These are phyloP conservation scores for Inga leiocalycina DNA, from an alignment of 306 rosid species.

Conservation along the genomic window DNA sequence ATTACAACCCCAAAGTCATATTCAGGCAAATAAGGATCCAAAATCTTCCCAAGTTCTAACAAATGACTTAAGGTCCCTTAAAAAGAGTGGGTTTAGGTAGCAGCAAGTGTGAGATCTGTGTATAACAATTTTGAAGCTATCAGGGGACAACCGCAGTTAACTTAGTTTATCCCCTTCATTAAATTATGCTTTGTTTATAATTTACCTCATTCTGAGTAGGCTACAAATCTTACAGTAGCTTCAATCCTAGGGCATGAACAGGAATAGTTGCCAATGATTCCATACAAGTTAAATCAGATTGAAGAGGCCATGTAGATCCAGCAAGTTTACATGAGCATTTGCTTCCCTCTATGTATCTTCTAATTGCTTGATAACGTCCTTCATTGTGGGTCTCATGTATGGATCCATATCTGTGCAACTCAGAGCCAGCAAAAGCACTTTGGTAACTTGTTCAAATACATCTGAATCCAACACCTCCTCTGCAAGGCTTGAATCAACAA, in stretches of 20 bases:
- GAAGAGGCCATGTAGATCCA: no score
- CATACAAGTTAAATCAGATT: no score
- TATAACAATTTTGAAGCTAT: background rate
- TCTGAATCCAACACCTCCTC: constrained; percentile 43
- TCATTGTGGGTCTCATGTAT: constrained; percentile 59
- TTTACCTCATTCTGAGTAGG: no score
- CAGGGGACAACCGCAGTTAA: background rate
- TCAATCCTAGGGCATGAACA: no score
- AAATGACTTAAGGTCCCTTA: background rate
- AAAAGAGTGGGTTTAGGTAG: background rate
- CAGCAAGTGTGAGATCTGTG: background rate
- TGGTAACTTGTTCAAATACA: constrained; percentile 46
- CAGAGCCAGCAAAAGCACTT: background rate
- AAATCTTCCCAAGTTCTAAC: no score
- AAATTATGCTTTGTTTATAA: no score
- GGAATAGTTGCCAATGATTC: no score
- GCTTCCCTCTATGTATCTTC: no score
- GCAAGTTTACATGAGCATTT: background rate
- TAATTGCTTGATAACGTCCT: no score
- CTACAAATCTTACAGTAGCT: no score
- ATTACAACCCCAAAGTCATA: background rate
- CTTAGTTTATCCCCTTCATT: no score
- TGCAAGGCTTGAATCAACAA: constrained; percentile 61
- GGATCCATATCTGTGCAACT: constrained; percentile 40
- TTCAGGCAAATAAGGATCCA: background rate